A percentile compares a stretch with the other conserved stretches of the same genome.
phyloP scores from a whole-genome alignment of 2,329 filamentous ascomycete species.

The Dryadomyces quercivorus region DNA sequence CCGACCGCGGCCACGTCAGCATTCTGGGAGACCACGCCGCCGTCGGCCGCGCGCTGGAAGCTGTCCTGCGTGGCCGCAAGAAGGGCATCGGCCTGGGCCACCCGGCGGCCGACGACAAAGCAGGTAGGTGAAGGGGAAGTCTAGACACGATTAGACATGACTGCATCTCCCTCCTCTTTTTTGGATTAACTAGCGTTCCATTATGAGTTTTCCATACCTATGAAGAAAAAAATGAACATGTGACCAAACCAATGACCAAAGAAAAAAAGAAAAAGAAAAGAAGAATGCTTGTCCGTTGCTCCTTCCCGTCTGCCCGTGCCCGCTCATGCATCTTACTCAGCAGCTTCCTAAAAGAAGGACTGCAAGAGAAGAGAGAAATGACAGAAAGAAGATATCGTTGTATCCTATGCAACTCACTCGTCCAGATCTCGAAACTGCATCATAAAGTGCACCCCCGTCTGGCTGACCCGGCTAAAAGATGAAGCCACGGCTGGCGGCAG shows the following conservation, averaged over 20 bases:
- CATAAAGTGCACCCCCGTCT: not conserved
- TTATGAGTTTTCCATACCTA: not conserved
- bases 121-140: not conserved
- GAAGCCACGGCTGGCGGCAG: not conserved
- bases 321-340: not conserved
- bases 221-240: not conserved
- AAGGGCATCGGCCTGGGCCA: constrained; percentile 60
- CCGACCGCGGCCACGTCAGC: constrained; percentile 77
- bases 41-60: constrained; percentile 61
- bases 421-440: not conserved
- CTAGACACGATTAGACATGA: too few species aligned
- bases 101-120: not conserved
- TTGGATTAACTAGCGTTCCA: not conserved
- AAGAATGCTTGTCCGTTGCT: not conserved
- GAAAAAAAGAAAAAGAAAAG: too few species aligned
- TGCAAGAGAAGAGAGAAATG: not conserved
- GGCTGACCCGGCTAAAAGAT: not conserved
- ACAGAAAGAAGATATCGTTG: not conserved
- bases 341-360: not conserved
- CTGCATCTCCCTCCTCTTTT: not conserved
- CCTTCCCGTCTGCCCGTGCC: not conserved
- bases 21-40: constrained; percentile 75
- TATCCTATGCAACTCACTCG: not conserved
- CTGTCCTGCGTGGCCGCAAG: constrained; percentile 51
- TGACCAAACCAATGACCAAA: not conserved